A percentile compares a stretch with the other conserved stretches of the same genome.
Conservation (phyloP, 2,329 filamentous ascomycete species). For the Ascomycota sp. region DNA sequence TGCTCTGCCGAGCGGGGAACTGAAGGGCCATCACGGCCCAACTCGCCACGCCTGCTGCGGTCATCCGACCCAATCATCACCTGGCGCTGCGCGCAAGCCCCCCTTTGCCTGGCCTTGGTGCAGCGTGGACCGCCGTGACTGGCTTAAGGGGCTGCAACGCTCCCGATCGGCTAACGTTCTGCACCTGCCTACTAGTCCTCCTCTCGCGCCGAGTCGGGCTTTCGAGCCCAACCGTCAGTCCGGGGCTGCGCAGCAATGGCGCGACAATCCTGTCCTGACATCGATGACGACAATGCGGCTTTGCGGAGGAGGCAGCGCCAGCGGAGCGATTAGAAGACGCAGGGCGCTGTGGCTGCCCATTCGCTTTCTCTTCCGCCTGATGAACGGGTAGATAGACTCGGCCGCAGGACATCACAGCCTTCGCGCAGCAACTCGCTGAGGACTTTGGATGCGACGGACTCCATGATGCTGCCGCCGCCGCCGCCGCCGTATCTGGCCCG, state of each 20-base stretch:
- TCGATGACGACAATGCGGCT: conserved; percentile 8
- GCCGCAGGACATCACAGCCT: conserved; percentile 10
- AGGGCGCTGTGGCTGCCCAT: conserved; percentile 5
- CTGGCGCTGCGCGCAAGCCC: neutral
- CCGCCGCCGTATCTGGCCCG: conserved; percentile 9
- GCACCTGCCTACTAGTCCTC: neutral
- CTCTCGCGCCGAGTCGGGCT: conserved; percentile 2
- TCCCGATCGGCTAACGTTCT: neutral
- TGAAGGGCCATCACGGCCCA: too few relatives aligned
- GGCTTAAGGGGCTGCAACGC: conserved; percentile 4
- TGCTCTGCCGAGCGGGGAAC: too few relatives aligned
- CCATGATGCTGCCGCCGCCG: conserved; percentile 10
- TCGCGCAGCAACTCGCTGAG: conserved; percentile 6
- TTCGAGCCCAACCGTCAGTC: conserved; percentile 7
- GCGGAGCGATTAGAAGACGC: conserved; percentile 4
- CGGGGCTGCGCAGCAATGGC: conserved; percentile 10
- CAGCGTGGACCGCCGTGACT: conserved; percentile 8
- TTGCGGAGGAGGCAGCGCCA: conserved; percentile 9
- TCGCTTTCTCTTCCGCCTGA: conserved; percentile 9
- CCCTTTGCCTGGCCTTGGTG: conserved; percentile 3
- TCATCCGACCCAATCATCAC: neutral
- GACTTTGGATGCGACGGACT: conserved; percentile 10
- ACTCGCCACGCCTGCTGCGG: too few relatives aligned
- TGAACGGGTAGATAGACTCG: conserved; percentile 12
- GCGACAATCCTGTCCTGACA: conserved; percentile 12